Conservation (phyloP, 768 basidiomycete species). For the Boletus subparvulus region DNA sequence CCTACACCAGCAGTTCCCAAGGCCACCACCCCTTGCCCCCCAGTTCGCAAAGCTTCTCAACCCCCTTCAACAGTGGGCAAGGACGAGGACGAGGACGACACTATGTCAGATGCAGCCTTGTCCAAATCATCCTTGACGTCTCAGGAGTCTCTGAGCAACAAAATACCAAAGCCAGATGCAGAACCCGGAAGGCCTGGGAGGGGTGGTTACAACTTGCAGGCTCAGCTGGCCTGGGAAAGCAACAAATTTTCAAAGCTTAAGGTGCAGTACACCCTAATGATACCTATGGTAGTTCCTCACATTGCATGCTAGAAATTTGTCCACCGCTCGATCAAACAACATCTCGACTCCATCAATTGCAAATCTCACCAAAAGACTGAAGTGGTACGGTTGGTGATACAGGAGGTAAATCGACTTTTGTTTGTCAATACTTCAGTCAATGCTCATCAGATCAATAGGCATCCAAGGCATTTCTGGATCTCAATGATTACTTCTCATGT, state of each 20-base stretch:
- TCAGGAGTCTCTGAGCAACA: background rate
- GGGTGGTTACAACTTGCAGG: conserved; percentile 10
- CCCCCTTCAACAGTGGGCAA: background rate
- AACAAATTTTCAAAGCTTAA: background rate
- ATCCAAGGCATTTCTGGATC: background rate
- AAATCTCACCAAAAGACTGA: background rate
- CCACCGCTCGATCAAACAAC: background rate
- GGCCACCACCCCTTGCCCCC: background rate
- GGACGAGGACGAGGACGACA: background rate
- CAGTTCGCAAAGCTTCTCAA: background rate
- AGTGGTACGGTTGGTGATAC: background rate
- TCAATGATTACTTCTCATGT: background rate
- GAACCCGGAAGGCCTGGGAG: conserved; percentile 3
- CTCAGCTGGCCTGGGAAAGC: background rate
- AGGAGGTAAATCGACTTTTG: background rate
- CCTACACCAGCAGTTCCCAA: background rate
- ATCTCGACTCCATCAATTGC: background rate
- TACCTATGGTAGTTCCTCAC: background rate
- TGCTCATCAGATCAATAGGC: background rate
- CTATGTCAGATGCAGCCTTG: background rate
- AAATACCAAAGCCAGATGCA: conserved; percentile 7
- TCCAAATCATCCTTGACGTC: background rate
- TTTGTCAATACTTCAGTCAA: too few relatives aligned
- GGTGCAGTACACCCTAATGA: background rate
- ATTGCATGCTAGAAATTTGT: background rate